Evolutionary conservation across 108 stramenopile species (phyloP).

Genomic region (Cyclotella atomus): DNA sequence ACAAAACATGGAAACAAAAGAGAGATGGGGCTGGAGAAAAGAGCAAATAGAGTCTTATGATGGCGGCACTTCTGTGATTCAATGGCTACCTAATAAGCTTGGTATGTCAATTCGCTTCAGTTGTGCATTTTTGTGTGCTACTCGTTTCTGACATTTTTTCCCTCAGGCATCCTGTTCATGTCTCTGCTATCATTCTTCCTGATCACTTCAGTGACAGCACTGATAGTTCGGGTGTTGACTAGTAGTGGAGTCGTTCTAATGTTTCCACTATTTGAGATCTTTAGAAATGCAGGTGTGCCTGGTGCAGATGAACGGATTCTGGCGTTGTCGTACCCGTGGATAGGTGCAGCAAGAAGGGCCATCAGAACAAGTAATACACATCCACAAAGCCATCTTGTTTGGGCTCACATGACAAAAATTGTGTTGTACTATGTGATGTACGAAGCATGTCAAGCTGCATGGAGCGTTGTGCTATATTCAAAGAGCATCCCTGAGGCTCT

Average conservation of each 20-base stretch:
- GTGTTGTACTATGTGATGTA: slow-evolving; percentile 73
- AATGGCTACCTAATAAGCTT: slow-evolving; percentile 39
- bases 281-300: slow-evolving; percentile 54
- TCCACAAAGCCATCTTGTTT: slow-evolving; percentile 49
- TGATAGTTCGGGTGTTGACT: slow-evolving; percentile 73
- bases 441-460: slow-evolving; percentile 71
- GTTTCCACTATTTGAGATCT: slow-evolving; percentile 62
- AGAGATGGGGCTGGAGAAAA: slow-evolving; percentile 61
- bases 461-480: slow-evolving; percentile 64
- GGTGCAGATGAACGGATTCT: slow-evolving; percentile 63
- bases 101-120: slow-evolving; percentile 9
- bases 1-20: slow-evolving; percentile 50
- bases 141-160: not conserved
- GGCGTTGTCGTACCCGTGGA: slow-evolving; percentile 70
- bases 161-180: slow-evolving; percentile 40
- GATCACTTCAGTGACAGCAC: slow-evolving; percentile 64
- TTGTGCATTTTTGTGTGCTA: not conserved
- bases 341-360: slow-evolving; percentile 52
- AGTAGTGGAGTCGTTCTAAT: slow-evolving; percentile 70
- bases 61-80: slow-evolving; percentile 3
- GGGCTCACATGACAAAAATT: slow-evolving; percentile 54
- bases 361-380: slow-evolving; percentile 42
- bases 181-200: slow-evolving; percentile 66
- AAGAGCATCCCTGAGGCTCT: slow-evolving; percentile 63
- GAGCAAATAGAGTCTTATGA: slow-evolving; percentile 50